Base-by-base conservation (phyloP, 148 eudicot genomes). In the Diospyros lotus region DNA sequence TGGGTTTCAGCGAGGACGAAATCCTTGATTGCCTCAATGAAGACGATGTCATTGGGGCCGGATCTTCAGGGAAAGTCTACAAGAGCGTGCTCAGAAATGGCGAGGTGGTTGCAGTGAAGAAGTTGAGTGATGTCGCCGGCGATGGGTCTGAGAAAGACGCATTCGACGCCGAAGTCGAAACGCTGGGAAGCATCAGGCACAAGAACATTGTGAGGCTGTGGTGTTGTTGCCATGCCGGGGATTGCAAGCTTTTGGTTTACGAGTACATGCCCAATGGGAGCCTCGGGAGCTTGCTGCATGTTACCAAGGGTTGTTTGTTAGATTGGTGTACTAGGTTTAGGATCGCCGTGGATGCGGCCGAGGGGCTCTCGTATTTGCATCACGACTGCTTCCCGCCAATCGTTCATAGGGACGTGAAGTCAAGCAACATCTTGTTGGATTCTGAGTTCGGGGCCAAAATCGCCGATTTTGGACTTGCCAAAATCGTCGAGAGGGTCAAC, bases 351-450 rank as follows among this genome's bases (percentile, higher is more conserved):
- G 86, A 82, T 71, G 77, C 88, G 15, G 88, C 88, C n/a, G 88
- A 85, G 73, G 88, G 88, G 72, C 74, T 85, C n/a, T 80, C 86
- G 6, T 85, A 85, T 75, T 80, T 85, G 84, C 88, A 85, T 59
- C 86, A 85, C 58, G 88, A 82, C 58, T 85, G 80, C 76, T 82
- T 72, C 62, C 88, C 88, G 51, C 73, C 88, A 1, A 78, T 85
- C 14, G 86, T 85, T 17, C 88, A 85, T 58, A 80, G 88, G 61
- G 88, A 85, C 59, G 80, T 85, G 3, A 85, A 85, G 41, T 80
- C 88, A 11, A 85, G 76, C 53, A 85, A 85, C 46, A 82, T 85
- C 13, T 70, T 85, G 76, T 66, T 85, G 43, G 88, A 82, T 78
- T 72, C 53, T 12, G 80, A 82, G n/a, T 82, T 82, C 68, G 76